Percentiles rank a stretch among this genome's conserved stretches.
Conservation (phyloP, 495 filamentous ascomycete species). For the Pyronema omphalodes region DNA sequence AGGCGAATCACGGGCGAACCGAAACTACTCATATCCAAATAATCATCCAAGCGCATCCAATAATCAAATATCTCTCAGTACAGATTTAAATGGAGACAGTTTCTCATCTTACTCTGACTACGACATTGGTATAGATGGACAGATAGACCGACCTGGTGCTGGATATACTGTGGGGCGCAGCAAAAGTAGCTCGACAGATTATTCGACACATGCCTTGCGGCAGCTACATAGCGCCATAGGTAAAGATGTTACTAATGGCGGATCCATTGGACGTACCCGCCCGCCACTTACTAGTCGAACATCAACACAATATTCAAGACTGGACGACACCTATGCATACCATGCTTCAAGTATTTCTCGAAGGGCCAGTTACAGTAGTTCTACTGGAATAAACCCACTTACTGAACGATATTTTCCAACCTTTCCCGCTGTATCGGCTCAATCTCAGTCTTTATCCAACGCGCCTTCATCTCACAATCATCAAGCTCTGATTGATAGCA, state of each 20-base stretch:
- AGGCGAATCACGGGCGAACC: not conserved
- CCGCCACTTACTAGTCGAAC: slow-evolving; percentile 1
- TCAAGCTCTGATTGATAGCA: not conserved
- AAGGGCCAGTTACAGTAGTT: slow-evolving; percentile 3
- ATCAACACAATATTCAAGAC: slow-evolving; percentile 1
- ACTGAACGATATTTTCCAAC: not conserved
- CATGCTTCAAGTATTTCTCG: not conserved
- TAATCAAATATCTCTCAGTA: not conserved
- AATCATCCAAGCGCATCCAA: not conserved
- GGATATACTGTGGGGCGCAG: not conserved
- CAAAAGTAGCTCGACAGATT: slow-evolving; percentile 2
- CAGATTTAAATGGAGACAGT: not conserved
- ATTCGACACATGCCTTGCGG: not conserved
- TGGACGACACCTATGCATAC: not conserved
- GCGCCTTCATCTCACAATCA: not conserved
- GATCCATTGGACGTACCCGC: not conserved
- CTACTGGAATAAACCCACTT: slow-evolving; percentile 3
- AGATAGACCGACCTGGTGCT: not conserved
- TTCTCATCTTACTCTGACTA: not conserved
- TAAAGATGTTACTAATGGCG: not conserved
- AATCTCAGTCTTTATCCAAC: not conserved
- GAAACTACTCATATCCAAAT: not conserved
- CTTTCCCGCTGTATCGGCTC: not conserved
- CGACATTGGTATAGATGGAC: slow-evolving; percentile 3
- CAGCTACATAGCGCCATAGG: not conserved